These are phyloP conservation scores for Phaeophleospora eucalypticola DNA, from an alignment of 2,329 filamentous ascomycete species.

Conservation along the genomic window DNA sequence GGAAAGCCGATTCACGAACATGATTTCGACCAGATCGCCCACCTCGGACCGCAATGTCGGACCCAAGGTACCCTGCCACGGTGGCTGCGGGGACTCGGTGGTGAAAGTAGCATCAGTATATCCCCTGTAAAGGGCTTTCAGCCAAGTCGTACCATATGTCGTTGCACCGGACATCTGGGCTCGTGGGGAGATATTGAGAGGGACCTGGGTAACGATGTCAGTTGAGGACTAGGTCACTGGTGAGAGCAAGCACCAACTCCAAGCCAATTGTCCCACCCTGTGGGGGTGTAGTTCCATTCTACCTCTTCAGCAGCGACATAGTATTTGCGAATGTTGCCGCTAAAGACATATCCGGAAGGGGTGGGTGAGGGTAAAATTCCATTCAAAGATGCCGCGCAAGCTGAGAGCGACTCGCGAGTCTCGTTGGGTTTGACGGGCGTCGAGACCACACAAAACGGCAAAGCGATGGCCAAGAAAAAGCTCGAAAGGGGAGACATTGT, in stretches of 20 bases:
- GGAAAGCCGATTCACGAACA: constrained; percentile 26
- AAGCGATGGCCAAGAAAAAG: too few species aligned
- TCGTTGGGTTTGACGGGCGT: too few species aligned
- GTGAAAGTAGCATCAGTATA: constrained; percentile 31
- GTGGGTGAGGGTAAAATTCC: constrained; percentile 15
- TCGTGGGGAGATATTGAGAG: constrained; percentile 19
- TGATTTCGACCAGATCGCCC: constrained; percentile 28
- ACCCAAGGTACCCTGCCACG: constrained; percentile 27
- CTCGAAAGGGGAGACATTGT: too few species aligned
- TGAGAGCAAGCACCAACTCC: constrained; percentile 12
- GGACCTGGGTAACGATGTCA: constrained; percentile 10
- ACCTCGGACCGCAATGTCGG: constrained; percentile 27
- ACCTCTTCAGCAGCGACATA: constrained; percentile 27
- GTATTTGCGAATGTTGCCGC: constrained; percentile 24
- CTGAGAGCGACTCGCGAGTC: not conserved
- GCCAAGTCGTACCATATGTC: constrained; percentile 23
- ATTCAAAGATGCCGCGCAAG: constrained; percentile 14
- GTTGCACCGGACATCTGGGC: constrained; percentile 13
- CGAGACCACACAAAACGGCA: too few species aligned
- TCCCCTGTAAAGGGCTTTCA: constrained; percentile 32
- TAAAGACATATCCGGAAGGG: constrained; percentile 20
- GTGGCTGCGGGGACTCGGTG: constrained; percentile 20
- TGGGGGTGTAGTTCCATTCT: constrained; percentile 27
- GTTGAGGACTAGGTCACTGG: not conserved
- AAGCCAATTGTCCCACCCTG: constrained; percentile 29